Base-by-base conservation (phyloP, 345 rosid species). In the Moringa oleifera region DNA sequence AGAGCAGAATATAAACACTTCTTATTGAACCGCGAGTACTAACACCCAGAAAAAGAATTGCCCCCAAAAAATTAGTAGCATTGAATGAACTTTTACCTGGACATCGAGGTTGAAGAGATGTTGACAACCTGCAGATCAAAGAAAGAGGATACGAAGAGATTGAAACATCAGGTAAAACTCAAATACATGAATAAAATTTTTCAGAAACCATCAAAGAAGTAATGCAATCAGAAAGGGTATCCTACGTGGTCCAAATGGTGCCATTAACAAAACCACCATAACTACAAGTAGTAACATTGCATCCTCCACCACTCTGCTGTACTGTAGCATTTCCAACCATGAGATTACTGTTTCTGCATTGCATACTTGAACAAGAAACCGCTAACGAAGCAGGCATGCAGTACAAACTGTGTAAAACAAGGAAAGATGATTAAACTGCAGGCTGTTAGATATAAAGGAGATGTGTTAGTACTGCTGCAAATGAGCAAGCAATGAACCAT, bases 351-450 rank as follows among this genome's bases (percentile, higher is more conserved):
- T 85, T 83, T 63, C 70, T 81, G 69, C 98, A 93, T 62, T 86
- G 89, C 97, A 93, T 83, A 77, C 96, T 93, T 9, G 98, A 93
- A 72, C 98, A 93, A 64, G 98, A 93, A 73, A 86, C 98, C 4
- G 85, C 85, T 70, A 93, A 59, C 23, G 96, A 79, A 66, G 97
- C 87, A 9, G 98, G 96, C 84, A 71, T 83, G 77, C 98, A 93
- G 77, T 90, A 87, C 83, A 93, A 73, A 65, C 98, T 90, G 79
- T 54, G 55, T 3, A 19, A 79, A 60, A 69, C 20, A 53, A 64
- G 51, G 37, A 62, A 19, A 57, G 66, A 5, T 25, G 15, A 52
- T 69, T 22, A 72, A 57, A 55, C 59, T 61, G 57, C 70, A 64
- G 41, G 36, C 22, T 13, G 33, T 52, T 28, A 53, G 22, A 67